A percentile compares a stretch with the other conserved stretches of the same genome.
Conservation (phyloP, 129 eudicot species). For the Saussurea involucrata region DNA sequence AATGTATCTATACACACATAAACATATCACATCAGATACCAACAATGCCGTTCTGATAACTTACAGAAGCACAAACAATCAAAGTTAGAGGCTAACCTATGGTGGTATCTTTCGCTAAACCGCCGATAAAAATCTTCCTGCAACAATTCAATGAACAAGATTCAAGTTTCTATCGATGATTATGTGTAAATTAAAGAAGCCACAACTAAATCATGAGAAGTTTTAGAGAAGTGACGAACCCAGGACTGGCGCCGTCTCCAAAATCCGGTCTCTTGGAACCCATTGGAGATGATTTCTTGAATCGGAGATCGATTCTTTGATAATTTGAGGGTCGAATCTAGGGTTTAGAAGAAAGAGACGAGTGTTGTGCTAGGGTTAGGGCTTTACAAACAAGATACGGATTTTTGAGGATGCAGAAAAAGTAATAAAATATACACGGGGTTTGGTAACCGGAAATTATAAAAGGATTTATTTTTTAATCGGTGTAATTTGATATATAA, state of each 20-base stretch:
- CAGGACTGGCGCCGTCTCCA: constrained; percentile 91
- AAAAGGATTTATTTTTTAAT: background rate
- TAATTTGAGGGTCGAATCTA: background rate
- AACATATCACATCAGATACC: background rate
- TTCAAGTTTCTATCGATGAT: constrained; percentile 2
- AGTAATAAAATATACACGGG: background rate
- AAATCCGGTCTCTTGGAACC: constrained; percentile 62
- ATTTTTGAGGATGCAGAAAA: constrained; percentile 7
- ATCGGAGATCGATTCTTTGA: background rate
- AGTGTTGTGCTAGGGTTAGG: constrained; percentile 30
- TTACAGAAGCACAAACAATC: background rate
- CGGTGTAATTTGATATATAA: no score
- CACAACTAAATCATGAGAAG: background rate
- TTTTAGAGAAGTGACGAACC: constrained; percentile 42
- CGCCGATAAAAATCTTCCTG: constrained; percentile 77
- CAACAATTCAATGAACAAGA: background rate
- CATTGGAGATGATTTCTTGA: constrained; percentile 34
- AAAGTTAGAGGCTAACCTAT: constrained; percentile 27
- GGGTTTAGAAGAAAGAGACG: constrained; percentile 15
- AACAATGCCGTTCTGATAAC: background rate
- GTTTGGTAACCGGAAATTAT: background rate
- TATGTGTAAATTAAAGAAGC: background rate
- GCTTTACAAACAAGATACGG: constrained; percentile 21
- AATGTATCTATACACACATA: constrained; percentile 39
- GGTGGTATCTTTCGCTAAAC: constrained; percentile 62